phyloP scores from a whole-genome alignment of 768 basidiomycete species.

The Brasilioporus rufonigricans region DNA sequence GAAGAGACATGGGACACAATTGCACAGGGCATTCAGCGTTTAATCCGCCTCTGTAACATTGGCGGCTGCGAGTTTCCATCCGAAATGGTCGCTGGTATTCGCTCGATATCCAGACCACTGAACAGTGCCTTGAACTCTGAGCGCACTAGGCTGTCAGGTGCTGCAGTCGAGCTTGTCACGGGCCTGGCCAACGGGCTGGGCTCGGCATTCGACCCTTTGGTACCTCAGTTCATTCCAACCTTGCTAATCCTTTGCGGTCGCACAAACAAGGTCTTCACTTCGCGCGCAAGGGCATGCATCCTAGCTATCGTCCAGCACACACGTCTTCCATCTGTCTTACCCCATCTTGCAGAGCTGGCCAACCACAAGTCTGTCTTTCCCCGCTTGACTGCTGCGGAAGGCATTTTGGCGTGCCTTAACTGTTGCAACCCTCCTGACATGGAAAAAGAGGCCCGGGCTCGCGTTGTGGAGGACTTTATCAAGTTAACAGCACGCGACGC shows the following conservation, averaged over 20 bases:
- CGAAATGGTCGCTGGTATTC: conserved; percentile 51
- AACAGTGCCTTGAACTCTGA: conserved; percentile 67
- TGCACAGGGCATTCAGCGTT: conserved; percentile 42
- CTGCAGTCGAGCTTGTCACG: conserved; percentile 61
- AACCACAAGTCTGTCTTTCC: conserved; percentile 69
- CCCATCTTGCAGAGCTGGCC: conserved; percentile 52
- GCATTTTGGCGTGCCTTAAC: conserved; percentile 63
- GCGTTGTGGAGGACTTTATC: conserved; percentile 70
- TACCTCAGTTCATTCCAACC: conserved; percentile 65
- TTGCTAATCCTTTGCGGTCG: conserved; percentile 67
- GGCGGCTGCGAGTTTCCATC: conserved; percentile 51
- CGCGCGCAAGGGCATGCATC: conserved; percentile 62
- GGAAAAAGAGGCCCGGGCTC: conserved; percentile 62
- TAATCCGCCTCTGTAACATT: conserved; percentile 50
- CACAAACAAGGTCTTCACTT: conserved; percentile 75
- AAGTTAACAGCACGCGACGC: conserved; percentile 66
- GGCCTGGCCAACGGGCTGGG: conserved; percentile 55
- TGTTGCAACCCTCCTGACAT: conserved; percentile 78
- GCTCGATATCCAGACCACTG: conserved; percentile 51
- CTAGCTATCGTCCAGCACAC: conserved; percentile 61
- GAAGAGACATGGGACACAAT: conserved; percentile 83
- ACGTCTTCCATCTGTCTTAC: conserved; percentile 61
- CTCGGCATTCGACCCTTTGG: conserved; percentile 60
- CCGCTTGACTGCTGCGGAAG: conserved; percentile 64
- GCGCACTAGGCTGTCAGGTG: conserved; percentile 65